Evolutionary conservation across 352 stramenopile species (phyloP), one percentile per base, ranked within the genome.

Genomic region (Pythium diclinum): DNA sequence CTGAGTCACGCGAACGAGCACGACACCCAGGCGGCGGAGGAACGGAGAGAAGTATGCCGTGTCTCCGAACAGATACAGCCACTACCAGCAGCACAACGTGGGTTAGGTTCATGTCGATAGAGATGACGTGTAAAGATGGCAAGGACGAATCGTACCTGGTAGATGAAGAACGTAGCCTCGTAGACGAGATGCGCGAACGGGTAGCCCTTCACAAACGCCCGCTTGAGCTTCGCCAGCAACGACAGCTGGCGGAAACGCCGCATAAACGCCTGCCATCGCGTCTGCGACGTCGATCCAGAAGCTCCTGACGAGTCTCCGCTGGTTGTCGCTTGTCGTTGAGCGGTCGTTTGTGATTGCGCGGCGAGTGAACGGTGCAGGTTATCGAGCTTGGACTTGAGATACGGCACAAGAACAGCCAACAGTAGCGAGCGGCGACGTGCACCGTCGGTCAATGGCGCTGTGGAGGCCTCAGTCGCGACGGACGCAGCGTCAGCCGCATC

Each of bases 41-140:
- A 94, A 88, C 3, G 87, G 87, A 7, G 87, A 89, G 59, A 95
- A 95, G 52, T 89, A 92, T 4, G 78, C 81, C 4, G 87, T 93
- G 46, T 94, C 82, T 25, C 83, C 85, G 69, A 95, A 89, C 59
- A 95, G 59, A 72, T 95, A 95, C 25, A 94, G 61, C 87, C 83
- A 92, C 77, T 95, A 48, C 9, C 9, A 56, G 4, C 25, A 53
- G 16, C 16, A 34, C n/a, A 14, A 46, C 44, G 42, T 42, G 4
- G 10, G 7, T 51, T 25, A 10, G 34, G 19, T 0, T 49, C 14
- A 60, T 23, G 11, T 4, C 32, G 6, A 49, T 30, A 21, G 13
- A 48, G 57, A 56, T 36, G 3, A 16, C 16, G 49, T 8, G 10
- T 7, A 42, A 30, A 40, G 3, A 60, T 3, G 44, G n/a, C 33